Percentiles rank a stretch among this genome's conserved stretches.
phyloP scores from a whole-genome alignment of 176 grass and related monocot species.

The Zea mays region DNA sequence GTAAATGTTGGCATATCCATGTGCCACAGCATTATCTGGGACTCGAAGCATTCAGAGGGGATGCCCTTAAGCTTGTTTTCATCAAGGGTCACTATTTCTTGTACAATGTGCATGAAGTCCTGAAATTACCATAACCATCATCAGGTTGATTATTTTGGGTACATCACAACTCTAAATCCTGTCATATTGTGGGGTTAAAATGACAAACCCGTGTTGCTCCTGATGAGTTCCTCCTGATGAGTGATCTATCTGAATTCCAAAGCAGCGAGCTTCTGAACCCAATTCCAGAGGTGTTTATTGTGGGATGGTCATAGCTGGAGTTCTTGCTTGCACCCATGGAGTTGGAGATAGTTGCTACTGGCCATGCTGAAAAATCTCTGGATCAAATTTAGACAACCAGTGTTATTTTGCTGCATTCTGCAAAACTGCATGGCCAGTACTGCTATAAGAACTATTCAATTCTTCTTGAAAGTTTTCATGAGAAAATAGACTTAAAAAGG shows the following conservation, averaged over 20 bases:
- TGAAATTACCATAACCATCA: constrained; percentile 36
- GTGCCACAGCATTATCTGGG: constrained; percentile 52
- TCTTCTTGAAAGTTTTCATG: no score
- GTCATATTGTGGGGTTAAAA: not conserved
- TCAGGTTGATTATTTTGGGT: constrained; percentile 3
- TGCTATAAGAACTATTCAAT: not conserved
- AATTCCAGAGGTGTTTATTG: constrained; percentile 46
- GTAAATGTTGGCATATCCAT: constrained; percentile 53
- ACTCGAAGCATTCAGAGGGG: constrained; percentile 51
- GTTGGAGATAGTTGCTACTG: constrained; percentile 37
- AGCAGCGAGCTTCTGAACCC: constrained; percentile 71
- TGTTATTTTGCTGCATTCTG: constrained; percentile 4
- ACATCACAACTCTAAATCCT: no score
- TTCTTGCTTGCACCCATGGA: not conserved
- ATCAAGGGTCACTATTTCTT: constrained; percentile 15
- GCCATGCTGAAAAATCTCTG: constrained; percentile 64
- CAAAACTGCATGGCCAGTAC: not conserved
- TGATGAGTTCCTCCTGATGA: constrained; percentile 27
- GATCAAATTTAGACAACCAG: not conserved
- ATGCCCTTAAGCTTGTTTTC: constrained; percentile 34
- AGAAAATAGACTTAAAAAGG: not conserved
- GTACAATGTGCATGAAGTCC: constrained; percentile 55
- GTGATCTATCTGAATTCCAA: constrained; percentile 53
- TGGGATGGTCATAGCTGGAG: constrained; percentile 26
- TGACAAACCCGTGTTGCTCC: constrained; percentile 47